These are phyloP conservation scores for Ulvella scutata DNA, from an alignment of 139 green algal species.

Conservation along the genomic window DNA sequence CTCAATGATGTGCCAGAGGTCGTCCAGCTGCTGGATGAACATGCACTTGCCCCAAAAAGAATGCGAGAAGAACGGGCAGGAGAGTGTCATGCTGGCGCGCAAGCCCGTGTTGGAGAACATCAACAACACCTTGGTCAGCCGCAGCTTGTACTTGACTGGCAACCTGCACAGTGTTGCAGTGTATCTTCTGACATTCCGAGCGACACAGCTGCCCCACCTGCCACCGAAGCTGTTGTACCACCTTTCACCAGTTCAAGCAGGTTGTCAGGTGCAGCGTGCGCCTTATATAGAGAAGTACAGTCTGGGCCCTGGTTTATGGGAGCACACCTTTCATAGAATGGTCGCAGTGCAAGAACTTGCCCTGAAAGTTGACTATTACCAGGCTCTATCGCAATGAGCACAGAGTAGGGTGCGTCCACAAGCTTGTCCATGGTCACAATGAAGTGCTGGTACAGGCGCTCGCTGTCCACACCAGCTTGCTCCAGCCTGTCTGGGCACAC, in stretches of 20 bases:
- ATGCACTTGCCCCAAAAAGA: too few species aligned
- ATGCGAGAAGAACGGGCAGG: not conserved
- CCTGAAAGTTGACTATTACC: too few species aligned
- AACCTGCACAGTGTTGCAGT: not conserved
- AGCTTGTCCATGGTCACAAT: not conserved
- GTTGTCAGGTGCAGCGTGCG: too few species aligned
- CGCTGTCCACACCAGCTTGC: not conserved
- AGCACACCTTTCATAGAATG: not conserved
- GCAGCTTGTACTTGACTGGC: not conserved
- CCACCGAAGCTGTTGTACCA: too few species aligned
- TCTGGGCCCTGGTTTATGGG: not conserved
- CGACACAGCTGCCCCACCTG: too few species aligned
- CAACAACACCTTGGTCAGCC: not conserved
- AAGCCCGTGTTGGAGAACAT: not conserved
- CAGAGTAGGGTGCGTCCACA: not conserved
- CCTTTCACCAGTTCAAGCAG: too few species aligned
- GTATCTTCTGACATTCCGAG: too few species aligned
- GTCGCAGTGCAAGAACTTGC: not conserved
- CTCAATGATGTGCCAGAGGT: too few species aligned
- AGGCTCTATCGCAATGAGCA: not conserved
- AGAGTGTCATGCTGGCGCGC: not conserved
- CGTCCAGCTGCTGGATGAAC: too few species aligned
- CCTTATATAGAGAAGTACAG: too few species aligned
- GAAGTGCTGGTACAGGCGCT: not conserved
- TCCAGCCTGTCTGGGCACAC: not conserved